Percentiles rank a stretch among this genome's conserved stretches.
These are phyloP conservation scores for Magnusiomyces starmeri DNA, from an alignment of 1,139 yeast genomes.

Conservation along the genomic window DNA sequence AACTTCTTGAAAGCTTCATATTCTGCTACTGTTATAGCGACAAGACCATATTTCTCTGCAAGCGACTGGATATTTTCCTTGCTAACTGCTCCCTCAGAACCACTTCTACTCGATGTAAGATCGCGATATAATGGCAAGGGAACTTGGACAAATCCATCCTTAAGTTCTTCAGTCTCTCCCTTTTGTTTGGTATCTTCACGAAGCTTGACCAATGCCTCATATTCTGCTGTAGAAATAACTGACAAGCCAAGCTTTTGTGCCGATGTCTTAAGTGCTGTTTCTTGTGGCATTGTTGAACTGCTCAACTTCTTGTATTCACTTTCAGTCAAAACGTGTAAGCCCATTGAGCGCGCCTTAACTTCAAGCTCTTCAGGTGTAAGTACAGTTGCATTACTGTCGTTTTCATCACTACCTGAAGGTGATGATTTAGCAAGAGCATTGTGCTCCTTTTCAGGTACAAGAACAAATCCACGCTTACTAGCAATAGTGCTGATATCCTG, in stretches of 20 bases:
- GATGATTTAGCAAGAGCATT: not conserved
- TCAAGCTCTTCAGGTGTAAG: slow-evolving; percentile 25
- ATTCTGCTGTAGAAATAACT: slow-evolving; percentile 26
- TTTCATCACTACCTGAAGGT: no score
- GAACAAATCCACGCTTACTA: slow-evolving; percentile 14
- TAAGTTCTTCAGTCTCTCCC: slow-evolving; percentile 11
- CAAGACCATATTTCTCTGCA: slow-evolving; percentile 35
- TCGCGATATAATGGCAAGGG: slow-evolving; percentile 2
- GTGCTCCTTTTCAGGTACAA: slow-evolving; percentile 17
- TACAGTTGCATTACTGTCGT: no score
- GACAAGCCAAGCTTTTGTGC: slow-evolving; percentile 22
- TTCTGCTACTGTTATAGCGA: slow-evolving; percentile 33
- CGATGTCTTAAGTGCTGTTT: slow-evolving; percentile 6
- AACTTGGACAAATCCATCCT: slow-evolving; percentile 9
- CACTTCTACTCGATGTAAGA: not conserved
- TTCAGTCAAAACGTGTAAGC: slow-evolving; percentile 12
- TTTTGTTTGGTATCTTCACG: slow-evolving; percentile 3
- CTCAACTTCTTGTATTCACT: slow-evolving; percentile 19
- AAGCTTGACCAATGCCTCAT: slow-evolving; percentile 14
- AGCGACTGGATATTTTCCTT: slow-evolving; percentile 19
- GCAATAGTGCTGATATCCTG: slow-evolving; percentile 14
- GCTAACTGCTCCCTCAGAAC: slow-evolving; percentile 4
- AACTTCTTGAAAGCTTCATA: slow-evolving; percentile 22
- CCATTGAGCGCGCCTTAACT: slow-evolving; percentile 19
- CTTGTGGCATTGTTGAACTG: not conserved